phyloP scores from a whole-genome alignment of 768 basidiomycete species.

The Lepiota brunneoincarnata region DNA sequence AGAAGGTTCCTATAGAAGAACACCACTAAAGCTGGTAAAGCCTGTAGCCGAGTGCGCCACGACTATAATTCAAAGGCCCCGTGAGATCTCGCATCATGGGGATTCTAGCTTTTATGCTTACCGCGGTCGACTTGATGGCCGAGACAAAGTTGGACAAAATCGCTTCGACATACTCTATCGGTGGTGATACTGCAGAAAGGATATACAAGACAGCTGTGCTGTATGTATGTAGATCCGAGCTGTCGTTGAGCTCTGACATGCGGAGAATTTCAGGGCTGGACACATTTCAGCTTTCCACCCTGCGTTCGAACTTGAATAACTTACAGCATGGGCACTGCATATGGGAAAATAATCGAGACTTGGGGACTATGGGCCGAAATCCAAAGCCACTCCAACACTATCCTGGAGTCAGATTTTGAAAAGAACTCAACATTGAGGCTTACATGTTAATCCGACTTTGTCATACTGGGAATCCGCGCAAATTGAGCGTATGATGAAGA shows the following conservation, averaged over 20 bases:
- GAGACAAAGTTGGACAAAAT: constrained; percentile 60
- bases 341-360: constrained; percentile 75
- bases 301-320: constrained; percentile 25
- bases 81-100: background rate
- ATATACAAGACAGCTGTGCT: constrained; percentile 80
- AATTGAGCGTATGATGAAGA: background rate
- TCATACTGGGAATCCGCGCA: constrained; percentile 58
- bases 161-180: constrained; percentile 58
- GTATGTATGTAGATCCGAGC: constrained; percentile 76
- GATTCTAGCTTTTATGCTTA: constrained; percentile 28
- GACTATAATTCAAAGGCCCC: constrained; percentile 45
- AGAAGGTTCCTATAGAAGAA: constrained; percentile 91
- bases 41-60: constrained; percentile 87
- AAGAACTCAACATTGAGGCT: constrained; percentile 21
- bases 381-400: constrained; percentile 82
- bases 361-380: constrained; percentile 70
- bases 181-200: constrained; percentile 78
- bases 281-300: constrained; percentile 9
- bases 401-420: constrained; percentile 13
- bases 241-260: constrained; percentile 90
- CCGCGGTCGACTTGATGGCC: constrained; percentile 77
- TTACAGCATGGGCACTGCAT: constrained; percentile 73
- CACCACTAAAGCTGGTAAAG: constrained; percentile 82
- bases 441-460: constrained; percentile 83
- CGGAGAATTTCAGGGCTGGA: constrained; percentile 81